phyloP scores from a whole-genome alignment of 768 basidiomycete genomes.

The Suillus cothurnatus region DNA sequence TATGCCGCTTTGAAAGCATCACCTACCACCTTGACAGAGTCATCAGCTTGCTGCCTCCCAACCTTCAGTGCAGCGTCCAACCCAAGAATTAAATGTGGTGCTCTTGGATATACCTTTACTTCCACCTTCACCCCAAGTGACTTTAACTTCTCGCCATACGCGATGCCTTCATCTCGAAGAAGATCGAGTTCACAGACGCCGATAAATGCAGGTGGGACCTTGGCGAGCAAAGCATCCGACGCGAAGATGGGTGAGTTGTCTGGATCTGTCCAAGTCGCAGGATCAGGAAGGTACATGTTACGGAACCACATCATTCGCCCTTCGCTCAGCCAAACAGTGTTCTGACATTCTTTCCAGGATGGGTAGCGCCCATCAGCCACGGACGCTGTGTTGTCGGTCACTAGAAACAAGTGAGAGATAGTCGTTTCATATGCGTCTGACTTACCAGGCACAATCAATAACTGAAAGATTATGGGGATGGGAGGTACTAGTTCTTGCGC shows the following conservation, averaged over 20 bases:
- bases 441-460: conserved; percentile 61
- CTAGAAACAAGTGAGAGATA: conserved; percentile 21
- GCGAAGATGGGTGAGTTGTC: conserved; percentile 72
- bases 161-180: conserved; percentile 64
- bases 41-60: conserved; percentile 20
- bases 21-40: conserved; percentile 25
- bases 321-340: conserved; percentile 61
- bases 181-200: conserved; percentile 68
- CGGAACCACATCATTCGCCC: conserved; percentile 75
- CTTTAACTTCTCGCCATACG: conserved; percentile 59
- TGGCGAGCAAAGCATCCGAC: conserved; percentile 51
- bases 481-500: conserved; percentile 50
- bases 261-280: conserved; percentile 61
- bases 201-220: conserved; percentile 61
- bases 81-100: conserved; percentile 69
- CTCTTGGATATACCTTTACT: conserved; percentile 54
- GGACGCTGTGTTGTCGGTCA: conserved; percentile 69
- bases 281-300: conserved; percentile 63
- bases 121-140: conserved; percentile 56
- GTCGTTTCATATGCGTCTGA: not conserved
- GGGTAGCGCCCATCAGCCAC: conserved; percentile 36
- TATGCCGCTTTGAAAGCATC: conserved; percentile 18
- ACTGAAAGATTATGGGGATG: conserved; percentile 61
- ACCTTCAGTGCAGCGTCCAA: conserved; percentile 52
- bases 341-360: conserved; percentile 58